Evolutionary conservation across 179 eudicot species (phyloP).

Genomic region (Beta lomatogona): DNA sequence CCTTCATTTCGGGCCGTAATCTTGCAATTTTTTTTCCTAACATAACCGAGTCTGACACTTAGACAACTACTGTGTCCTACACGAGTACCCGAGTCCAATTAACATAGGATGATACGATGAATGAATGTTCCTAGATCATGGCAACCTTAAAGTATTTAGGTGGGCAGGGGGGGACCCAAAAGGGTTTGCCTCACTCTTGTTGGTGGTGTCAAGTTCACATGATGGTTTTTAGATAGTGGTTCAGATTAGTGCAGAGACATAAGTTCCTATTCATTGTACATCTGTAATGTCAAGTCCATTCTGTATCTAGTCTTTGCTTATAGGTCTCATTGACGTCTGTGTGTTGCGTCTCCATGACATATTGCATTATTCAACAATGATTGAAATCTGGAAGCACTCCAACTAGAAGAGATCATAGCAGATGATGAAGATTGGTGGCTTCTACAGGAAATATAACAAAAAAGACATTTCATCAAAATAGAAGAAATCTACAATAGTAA

Average conservation of each 20-base stretch:
- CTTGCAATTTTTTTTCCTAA: too few relatives aligned
- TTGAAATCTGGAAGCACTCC: conserved; percentile 12
- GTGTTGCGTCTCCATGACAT: background rate
- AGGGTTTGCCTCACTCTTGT: background rate
- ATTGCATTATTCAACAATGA: background rate
- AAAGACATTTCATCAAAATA: background rate
- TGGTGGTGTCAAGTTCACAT: background rate
- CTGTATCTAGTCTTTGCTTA: background rate
- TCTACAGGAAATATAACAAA: background rate
- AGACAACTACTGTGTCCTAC: too few relatives aligned
- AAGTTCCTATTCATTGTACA: background rate
- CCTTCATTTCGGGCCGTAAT: too few relatives aligned
- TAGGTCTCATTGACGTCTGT: background rate
- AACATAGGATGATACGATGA: background rate
- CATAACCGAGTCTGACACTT: too few relatives aligned
- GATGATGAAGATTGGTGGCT: background rate
- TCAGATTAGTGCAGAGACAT: background rate
- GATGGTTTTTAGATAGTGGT: background rate
- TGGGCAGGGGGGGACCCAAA: background rate
- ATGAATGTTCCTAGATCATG: background rate
- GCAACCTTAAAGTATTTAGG: too few relatives aligned
- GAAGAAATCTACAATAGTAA: background rate
- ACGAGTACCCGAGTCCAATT: too few relatives aligned
- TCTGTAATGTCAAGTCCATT: background rate
- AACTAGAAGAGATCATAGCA: background rate